Evolutionary conservation across 495 filamentous ascomycete genomes (phyloP).

Genomic region (Penicillium simplicissimum): DNA sequence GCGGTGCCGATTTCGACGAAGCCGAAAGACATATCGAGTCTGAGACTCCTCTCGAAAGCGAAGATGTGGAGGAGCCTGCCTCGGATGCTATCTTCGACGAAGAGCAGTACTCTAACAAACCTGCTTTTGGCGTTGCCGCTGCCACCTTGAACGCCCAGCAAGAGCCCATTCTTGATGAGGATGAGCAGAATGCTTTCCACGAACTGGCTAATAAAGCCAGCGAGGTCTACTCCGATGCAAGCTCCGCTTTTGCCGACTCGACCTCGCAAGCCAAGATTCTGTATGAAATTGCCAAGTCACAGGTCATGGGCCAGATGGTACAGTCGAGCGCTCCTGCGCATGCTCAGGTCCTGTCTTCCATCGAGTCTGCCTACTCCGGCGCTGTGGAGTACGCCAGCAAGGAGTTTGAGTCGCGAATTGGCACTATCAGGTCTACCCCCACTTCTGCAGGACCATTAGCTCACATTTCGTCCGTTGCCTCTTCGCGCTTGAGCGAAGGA

Average conservation of each 20-base stretch:
- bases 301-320: conserved; percentile 64
- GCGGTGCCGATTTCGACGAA: neutral
- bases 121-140: conserved; percentile 28
- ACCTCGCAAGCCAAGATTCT: conserved; percentile 59
- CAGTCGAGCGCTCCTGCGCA: conserved; percentile 64
- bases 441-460: conserved; percentile 52
- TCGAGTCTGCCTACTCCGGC: conserved; percentile 67
- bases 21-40: neutral
- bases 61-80: conserved; percentile 1
- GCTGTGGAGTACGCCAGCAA: conserved; percentile 62
- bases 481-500: conserved; percentile 63
- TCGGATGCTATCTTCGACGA: conserved; percentile 12
- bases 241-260: conserved; percentile 61
- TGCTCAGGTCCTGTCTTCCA: conserved; percentile 62
- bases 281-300: conserved; percentile 65
- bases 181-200: conserved; percentile 49
- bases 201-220: conserved; percentile 52
- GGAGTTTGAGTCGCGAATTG: conserved; percentile 43
- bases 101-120: conserved; percentile 2
- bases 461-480: conserved; percentile 64
- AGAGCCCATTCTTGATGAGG: conserved; percentile 48
- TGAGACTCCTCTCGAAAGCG: neutral
- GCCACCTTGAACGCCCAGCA: conserved; percentile 21
- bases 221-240: conserved; percentile 53
- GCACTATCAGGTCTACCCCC: conserved; percentile 22